Percentiles rank a stretch among this genome's conserved stretches.
Conservation (phyloP, 371 early-diverging fungal genomes). For the Apophysomyces variabilis region DNA sequence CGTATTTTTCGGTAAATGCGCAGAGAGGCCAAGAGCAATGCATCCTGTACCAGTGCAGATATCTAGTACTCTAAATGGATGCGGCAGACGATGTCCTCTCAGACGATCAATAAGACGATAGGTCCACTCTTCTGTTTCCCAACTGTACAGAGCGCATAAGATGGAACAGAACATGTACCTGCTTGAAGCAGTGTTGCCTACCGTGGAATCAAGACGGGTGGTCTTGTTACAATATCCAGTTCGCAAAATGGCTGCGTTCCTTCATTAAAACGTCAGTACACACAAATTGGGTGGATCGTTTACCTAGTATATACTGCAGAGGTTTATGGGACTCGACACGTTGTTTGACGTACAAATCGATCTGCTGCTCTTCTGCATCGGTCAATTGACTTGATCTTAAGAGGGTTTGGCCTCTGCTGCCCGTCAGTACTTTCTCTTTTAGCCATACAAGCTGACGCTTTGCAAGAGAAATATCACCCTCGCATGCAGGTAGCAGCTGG, state of each 20-base stretch:
- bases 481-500: constrained; percentile 34
- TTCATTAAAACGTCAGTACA: constrained; percentile 7
- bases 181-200: constrained; percentile 20
- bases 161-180: background rate
- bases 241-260: constrained; percentile 85
- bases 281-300: background rate
- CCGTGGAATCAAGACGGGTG: constrained; percentile 88
- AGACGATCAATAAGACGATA: constrained; percentile 49
- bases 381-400: constrained; percentile 9
- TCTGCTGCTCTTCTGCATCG: constrained; percentile 19
- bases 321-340: constrained; percentile 70
- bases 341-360: constrained; percentile 49
- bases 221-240: constrained; percentile 70
- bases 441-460: constrained; percentile 43
- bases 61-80: constrained; percentile 75
- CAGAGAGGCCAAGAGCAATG: constrained; percentile 78
- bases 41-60: constrained; percentile 91
- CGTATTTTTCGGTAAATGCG: constrained; percentile 49
- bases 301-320: constrained; percentile 86
- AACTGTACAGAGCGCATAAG: constrained; percentile 40
- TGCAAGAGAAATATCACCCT: constrained; percentile 31
- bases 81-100: background rate
- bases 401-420: background rate
- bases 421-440: constrained; percentile 33
- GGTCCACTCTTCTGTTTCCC: constrained; percentile 97